Base-by-base conservation (phyloP, 106 monocot species). In the Phalaenopsis equestris region DNA sequence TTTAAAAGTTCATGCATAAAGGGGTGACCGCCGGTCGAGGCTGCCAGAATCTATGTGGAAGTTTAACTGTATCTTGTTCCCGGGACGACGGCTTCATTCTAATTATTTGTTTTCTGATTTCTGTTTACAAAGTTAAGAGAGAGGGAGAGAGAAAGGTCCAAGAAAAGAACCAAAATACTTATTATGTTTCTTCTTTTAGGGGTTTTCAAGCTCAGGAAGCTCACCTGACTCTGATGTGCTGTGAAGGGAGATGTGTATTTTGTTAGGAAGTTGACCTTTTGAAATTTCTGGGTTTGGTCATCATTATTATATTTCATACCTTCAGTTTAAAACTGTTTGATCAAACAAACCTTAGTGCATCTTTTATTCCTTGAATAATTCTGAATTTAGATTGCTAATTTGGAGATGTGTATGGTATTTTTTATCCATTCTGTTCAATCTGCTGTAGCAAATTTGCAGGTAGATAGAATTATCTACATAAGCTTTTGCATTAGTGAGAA, bases 271-370 rank as follows among this genome's bases (percentile, higher is more conserved):
- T 8, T 3, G 24, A 70, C 70, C 72, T 72, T 72, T 17, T 21
- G 14, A 39, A 30, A 15, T 41, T 72, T 36, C 30, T 41, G 41
- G 14, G 14, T 52, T 83, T 80, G 81, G 75, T 67, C 9, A 77
- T 80, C 21, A 86, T 81, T 84, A 78, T 83, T 80, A 46, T 87
- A 74, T 9, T 67, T 81, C 68, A 77, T 45, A 61, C 52, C 0
- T 84, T 57, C 70, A 70, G n/a, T 61, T 61, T n/a, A 61, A 12
- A 12, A 52, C 52, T 52, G 3, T 52, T 30, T 30, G 30, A 30
- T 52, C 12, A 52, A 52, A 12, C 52, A 52, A 52, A 52, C 52
- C 12, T 52, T 12, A 52, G 52, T 52, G 1, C 52, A 52, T 52
- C 12, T 52, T 52, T 52, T 30, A 30, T 14, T 52, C 12, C 52